Evolutionary conservation across 2,329 filamentous ascomycete genomes (phyloP), one percentile per base, ranked within the genome.

Genomic region (Hymenoscyphus repandus): DNA sequence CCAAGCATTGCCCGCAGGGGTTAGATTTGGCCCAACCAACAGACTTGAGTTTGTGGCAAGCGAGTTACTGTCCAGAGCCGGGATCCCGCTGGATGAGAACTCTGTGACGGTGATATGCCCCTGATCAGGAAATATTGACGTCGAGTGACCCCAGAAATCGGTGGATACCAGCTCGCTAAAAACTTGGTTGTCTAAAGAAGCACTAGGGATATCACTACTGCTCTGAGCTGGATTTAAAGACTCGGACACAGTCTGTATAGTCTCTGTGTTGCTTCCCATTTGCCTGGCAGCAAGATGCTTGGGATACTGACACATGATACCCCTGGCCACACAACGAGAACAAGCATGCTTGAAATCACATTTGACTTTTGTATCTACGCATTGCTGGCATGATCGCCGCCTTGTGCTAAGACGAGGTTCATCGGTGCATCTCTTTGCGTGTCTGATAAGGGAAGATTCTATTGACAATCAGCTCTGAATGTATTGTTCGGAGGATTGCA

Each of bases 401-500:
- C 43, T 27, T 9, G 18, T 18, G 27, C 43, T 45, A 22, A 17
- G 43, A 20, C 43, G 31, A 17, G 43, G 43, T 4, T 33, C 32
- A 13, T 36, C 33, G 10, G 33, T 50, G 34, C 54, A 56, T 36
- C 48, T 34, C 27, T 54, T 56, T 6, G 40, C 31, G 37, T 56
- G 51, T 17, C 54, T 46, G 5, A 54, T 44, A 2, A 56, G 37
- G 6, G 51, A 54, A 5, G 54, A 53, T 39, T 56, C 54, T 56
- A 27, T 20, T 22, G 13, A 6, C 11, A 1, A 30, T 52, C 10
- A 52, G 46, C 15, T 5, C 13, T 32, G 33, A 15, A 6, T 27
- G 10, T 17, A 12, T 9, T 18, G 10, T 20, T 12, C 9, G 7
- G 22, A 20, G 32, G 11, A 15, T 41, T 9, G 15, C n/a, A 30